These are phyloP conservation scores for Neurospora sp. DNA, from an alignment of 495 filamentous ascomycete genomes.

Conservation along the genomic window DNA sequence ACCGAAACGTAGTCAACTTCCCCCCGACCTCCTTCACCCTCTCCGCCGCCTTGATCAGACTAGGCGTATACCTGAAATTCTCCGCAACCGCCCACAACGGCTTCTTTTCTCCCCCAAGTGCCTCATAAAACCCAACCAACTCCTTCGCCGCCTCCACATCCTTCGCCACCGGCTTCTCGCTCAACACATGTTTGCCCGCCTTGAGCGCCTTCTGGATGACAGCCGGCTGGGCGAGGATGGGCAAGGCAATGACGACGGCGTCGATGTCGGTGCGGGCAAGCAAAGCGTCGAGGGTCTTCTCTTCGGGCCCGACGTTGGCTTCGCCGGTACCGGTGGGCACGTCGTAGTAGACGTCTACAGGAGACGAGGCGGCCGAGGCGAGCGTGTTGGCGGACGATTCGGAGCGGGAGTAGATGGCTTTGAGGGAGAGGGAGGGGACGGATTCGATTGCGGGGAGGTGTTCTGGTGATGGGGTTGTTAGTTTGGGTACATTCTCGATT, in stretches of 20 bases:
- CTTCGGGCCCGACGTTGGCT: not conserved
- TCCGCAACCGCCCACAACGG: slow-evolving; percentile 63
- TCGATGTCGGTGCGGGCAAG: slow-evolving; percentile 54
- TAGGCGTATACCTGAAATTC: slow-evolving; percentile 59
- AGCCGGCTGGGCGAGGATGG: slow-evolving; percentile 48
- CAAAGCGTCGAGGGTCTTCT: slow-evolving; percentile 45
- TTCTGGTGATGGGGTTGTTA: slow-evolving; percentile 8
- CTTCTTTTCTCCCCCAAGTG: slow-evolving; percentile 19
- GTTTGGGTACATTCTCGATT: not conserved
- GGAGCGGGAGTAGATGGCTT: slow-evolving; percentile 54
- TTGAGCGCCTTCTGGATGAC: slow-evolving; percentile 47
- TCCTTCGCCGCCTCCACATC: slow-evolving; percentile 48
- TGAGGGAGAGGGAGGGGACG: slow-evolving; percentile 33
- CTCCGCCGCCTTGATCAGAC: slow-evolving; percentile 43
- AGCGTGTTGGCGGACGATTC: slow-evolving; percentile 31
- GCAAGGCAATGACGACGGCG: slow-evolving; percentile 60
- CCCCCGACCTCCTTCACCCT: slow-evolving; percentile 55
- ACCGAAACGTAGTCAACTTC: slow-evolving; percentile 51
- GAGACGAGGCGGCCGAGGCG: slow-evolving; percentile 17
- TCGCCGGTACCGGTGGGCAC: slow-evolving; percentile 38
- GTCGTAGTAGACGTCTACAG: slow-evolving; percentile 43
- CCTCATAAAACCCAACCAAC: slow-evolving; percentile 51
- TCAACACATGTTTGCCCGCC: slow-evolving; percentile 70
- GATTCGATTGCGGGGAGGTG: slow-evolving; percentile 43
- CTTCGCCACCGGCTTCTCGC: slow-evolving; percentile 70